These are phyloP conservation scores for Penicillium parvum DNA, from an alignment of 495 filamentous ascomycete genomes.

Conservation along the genomic window DNA sequence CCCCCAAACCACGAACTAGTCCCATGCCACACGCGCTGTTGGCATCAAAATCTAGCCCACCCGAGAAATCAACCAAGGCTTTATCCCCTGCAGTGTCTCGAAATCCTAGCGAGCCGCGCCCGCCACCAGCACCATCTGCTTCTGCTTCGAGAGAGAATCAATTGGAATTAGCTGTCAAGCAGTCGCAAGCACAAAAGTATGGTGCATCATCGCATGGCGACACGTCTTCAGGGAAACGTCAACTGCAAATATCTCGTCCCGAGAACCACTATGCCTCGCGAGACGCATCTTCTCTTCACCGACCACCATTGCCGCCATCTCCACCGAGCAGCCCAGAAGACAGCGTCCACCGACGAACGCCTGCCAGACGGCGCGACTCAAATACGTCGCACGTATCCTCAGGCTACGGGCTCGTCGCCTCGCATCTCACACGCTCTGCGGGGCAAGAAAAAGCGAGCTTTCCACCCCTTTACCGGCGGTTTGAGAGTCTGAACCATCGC, in stretches of 20 bases:
- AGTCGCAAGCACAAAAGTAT: constrained; percentile 14
- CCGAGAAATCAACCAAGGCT: constrained; percentile 6
- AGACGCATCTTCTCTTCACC: constrained; percentile 19
- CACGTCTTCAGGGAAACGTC: constrained; percentile 7
- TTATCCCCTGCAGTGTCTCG: constrained; percentile 3
- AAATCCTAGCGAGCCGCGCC: constrained; percentile 17
- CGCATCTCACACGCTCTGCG: constrained; percentile 48
- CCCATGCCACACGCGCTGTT: constrained; percentile 14
- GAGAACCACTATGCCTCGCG: constrained; percentile 28
- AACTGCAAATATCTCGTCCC: constrained; percentile 20
- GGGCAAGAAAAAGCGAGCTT: constrained; percentile 35
- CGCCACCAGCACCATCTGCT: constrained; percentile 21
- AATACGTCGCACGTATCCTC: constrained; percentile 29
- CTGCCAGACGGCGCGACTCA: constrained; percentile 23
- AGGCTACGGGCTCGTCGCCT: constrained; percentile 67
- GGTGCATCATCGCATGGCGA: no score
- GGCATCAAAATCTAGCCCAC: constrained; percentile 6
- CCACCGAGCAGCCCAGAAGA: constrained; percentile 38
- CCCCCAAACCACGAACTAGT: constrained; percentile 17
- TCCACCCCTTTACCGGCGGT: constrained; percentile 77
- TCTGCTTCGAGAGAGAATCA: constrained; percentile 21
- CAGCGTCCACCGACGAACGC: constrained; percentile 23
- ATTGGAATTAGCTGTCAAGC: constrained; percentile 25
- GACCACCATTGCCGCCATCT: constrained; percentile 32
- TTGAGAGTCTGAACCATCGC: constrained; percentile 79